Evolutionary conservation across 2,329 filamentous ascomycete species (phyloP).

Genomic region (Sporothrix variecibatus): DNA sequence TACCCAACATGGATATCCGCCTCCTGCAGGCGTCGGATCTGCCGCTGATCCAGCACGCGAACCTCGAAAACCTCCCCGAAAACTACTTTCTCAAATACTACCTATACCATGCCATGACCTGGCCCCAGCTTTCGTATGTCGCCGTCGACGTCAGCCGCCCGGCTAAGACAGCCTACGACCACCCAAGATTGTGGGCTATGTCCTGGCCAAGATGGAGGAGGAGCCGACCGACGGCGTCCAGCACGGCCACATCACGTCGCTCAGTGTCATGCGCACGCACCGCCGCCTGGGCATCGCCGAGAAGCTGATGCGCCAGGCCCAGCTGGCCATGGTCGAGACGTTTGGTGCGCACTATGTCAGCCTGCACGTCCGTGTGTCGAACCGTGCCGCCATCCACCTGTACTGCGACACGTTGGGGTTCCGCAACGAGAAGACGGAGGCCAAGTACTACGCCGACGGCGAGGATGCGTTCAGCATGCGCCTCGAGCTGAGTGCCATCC

Average conservation of each 20-base stretch:
- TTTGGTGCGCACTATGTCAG: slow-evolving; percentile 91
- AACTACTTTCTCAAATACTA: slow-evolving; percentile 99
- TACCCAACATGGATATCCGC: slow-evolving; percentile 77
- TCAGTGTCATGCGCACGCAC: slow-evolving; percentile 97
- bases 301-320: slow-evolving; percentile 95
- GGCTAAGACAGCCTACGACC: slow-evolving; percentile 76
- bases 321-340: slow-evolving; percentile 95
- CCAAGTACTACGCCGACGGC: slow-evolving; percentile 95
- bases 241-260: slow-evolving; percentile 93
- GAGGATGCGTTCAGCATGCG: slow-evolving; percentile 96
- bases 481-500: slow-evolving; percentile 71
- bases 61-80: slow-evolving; percentile 97
- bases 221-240: slow-evolving; percentile 87
- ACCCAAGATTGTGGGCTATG: slow-evolving; percentile 98
- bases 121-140: slow-evolving; percentile 96
- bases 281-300: slow-evolving; percentile 88
- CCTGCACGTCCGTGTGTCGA: slow-evolving; percentile 92
- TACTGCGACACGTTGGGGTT: slow-evolving; percentile 93
- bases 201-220: slow-evolving; percentile 99
- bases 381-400: slow-evolving; percentile 84
- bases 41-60: slow-evolving; percentile 92
- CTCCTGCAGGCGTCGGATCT: slow-evolving; percentile 81
- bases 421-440: slow-evolving; percentile 79
- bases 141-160: slow-evolving; percentile 88
- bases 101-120: slow-evolving; percentile 96